These are phyloP conservation scores for Nicotiana tabacum DNA, from an alignment of 257 asterid species.

Conservation along the genomic window DNA sequence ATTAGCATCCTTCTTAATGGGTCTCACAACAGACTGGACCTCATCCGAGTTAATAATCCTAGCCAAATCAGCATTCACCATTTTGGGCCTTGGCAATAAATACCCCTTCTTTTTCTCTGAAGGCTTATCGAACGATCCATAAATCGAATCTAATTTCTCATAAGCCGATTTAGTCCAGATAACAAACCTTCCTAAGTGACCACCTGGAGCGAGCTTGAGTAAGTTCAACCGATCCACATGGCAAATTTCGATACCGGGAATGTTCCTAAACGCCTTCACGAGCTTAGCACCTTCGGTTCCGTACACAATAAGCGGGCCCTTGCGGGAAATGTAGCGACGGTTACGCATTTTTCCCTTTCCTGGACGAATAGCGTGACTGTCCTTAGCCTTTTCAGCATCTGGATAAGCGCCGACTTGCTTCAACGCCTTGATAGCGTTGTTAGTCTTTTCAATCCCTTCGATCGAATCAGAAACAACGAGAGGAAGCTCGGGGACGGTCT, in stretches of 20 bases:
- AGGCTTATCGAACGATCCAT: slow-evolving; percentile 61
- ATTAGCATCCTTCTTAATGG: slow-evolving; percentile 62
- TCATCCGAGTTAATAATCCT: slow-evolving; percentile 86
- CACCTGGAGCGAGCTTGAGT: slow-evolving; percentile 76
- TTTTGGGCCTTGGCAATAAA: slow-evolving; percentile 63
- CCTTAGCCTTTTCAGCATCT: slow-evolving; percentile 77
- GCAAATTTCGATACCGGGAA: slow-evolving; percentile 70
- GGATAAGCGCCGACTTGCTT: slow-evolving; percentile 64
- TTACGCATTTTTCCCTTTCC: slow-evolving; percentile 86
- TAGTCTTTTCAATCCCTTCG: slow-evolving; percentile 68
- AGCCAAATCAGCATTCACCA: slow-evolving; percentile 81
- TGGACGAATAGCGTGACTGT: slow-evolving; percentile 52
- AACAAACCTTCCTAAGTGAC: slow-evolving; percentile 73
- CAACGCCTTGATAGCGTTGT: slow-evolving; percentile 50
- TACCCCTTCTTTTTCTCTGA: slow-evolving; percentile 69
- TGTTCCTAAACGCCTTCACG: slow-evolving; percentile 72
- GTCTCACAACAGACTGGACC: slow-evolving; percentile 83
- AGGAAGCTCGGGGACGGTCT: slow-evolving; percentile 69
- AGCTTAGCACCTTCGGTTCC: slow-evolving; percentile 79
- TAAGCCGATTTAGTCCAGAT: slow-evolving; percentile 79
- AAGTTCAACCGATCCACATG: slow-evolving; percentile 62
- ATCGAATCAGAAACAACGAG: slow-evolving; percentile 60
- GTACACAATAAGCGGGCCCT: slow-evolving; percentile 73
- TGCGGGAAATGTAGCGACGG: slow-evolving; percentile 58
- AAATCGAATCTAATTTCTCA: slow-evolving; percentile 66